Base-by-base conservation (phyloP, 148 eudicot genomes). In the Rheum nobile region DNA sequence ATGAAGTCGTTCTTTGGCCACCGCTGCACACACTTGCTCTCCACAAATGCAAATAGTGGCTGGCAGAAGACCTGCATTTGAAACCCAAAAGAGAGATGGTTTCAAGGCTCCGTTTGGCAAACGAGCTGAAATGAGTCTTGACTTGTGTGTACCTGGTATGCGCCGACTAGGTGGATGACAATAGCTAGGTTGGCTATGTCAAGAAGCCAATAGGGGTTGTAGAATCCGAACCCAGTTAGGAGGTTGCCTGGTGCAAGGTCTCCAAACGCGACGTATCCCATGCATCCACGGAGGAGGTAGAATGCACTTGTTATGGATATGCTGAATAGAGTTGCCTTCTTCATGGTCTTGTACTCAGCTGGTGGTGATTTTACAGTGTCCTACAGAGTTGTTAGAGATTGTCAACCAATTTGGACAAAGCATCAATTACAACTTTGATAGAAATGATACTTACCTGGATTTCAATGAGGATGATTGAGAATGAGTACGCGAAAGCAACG, bases 221-320 rank as follows among this genome's bases (percentile, higher is more conserved):
- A 86, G 61, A 86, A 86, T 2, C 89, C 86, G 14, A 84, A 86
- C 16, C 89, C 89, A 11, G 89, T 86, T 21, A 86, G 80, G 29
- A 86, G 85, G 71, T 86, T 86, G 29, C 86, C 89, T 0, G 89
- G 89, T 7, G 86, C 71, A 19, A 29, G 22, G 73, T 84, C 89
- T 8, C 89, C 89, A 68, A 86, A 86, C 16, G 89, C 89, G 4
- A 87, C 89, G 73, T 86, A 84, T 22, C 89, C 89, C 78, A 84
- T 75, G 74, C 89, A 86, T 37, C 89, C 86, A 76, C 89, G 84
- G 4, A 84, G 83, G 19, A 82, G 17, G 71, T 84, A 86, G 81
- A 86, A 86, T 28, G 71, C 9, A 26, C 85, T 86, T 37, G 89
- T 86, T 4, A 80, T 79, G 6, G 65, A 41, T 17, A 86, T 72